phyloP scores from a whole-genome alignment of 2,329 filamentous ascomycete species.

The Sporothrix inflata region DNA sequence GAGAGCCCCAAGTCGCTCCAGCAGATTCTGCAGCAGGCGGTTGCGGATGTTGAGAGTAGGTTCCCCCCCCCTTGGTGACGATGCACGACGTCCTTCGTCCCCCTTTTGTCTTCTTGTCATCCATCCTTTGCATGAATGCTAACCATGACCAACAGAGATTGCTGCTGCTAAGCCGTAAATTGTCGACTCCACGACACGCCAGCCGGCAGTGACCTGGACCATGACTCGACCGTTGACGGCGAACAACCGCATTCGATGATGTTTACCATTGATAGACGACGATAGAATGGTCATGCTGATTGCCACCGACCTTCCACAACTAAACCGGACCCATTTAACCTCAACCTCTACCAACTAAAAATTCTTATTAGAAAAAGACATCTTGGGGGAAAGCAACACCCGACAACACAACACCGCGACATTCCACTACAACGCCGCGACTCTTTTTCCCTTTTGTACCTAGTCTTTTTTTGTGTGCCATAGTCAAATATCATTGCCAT shows the following conservation, averaged over 20 bases:
- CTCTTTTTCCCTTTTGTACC: conserved; percentile 14
- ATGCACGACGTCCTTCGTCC: not conserved
- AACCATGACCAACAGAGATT: conserved; percentile 57
- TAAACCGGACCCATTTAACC: conserved; percentile 1
- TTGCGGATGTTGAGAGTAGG: conserved; percentile 93
- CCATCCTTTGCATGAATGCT: conserved; percentile 36
- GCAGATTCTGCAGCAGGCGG: conserved; percentile 96
- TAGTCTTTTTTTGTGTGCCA: conserved; percentile 33
- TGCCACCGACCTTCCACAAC: not conserved
- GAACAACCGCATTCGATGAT: not conserved
- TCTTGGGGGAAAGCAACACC: not conserved
- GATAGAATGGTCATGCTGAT: not conserved
- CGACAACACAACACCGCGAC: not conserved
- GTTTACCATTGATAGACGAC: not conserved
- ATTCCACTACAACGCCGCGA: not conserved
- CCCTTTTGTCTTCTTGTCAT: not conserved
- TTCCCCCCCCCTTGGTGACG: conserved; percentile 29
- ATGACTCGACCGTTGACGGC: not conserved
- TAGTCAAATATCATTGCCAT: conserved; percentile 34
- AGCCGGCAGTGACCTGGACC: conserved; percentile 36
- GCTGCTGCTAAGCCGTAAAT: conserved; percentile 67
- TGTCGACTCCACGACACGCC: conserved; percentile 19
- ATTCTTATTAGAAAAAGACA: conserved; percentile 24
- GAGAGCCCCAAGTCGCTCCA: conserved; percentile 97
- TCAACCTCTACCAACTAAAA: conserved; percentile 8